Conservation (phyloP, 2,329 filamentous ascomycete genomes). For the Aspergillus flavus region DNA sequence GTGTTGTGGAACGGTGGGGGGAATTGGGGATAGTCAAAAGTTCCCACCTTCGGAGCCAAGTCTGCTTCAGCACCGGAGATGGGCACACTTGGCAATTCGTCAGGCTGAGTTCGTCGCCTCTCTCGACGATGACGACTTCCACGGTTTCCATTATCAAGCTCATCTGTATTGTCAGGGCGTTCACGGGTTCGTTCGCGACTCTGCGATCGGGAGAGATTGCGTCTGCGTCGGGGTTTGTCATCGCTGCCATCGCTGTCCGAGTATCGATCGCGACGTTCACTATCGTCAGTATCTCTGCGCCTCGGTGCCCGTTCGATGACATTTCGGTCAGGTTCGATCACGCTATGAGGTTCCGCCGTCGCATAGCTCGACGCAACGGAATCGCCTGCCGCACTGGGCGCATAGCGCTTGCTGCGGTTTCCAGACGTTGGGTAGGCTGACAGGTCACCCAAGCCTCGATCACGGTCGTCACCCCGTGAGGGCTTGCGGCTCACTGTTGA, state of each 20-base stretch:
- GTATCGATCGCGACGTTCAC: constrained; percentile 24
- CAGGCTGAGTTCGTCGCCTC: constrained; percentile 33
- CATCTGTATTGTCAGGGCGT: constrained; percentile 26
- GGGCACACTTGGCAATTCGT: constrained; percentile 27
- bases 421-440: constrained; percentile 29
- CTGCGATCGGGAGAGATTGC: constrained; percentile 31
- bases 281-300: constrained; percentile 30
- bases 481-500: constrained; percentile 43
- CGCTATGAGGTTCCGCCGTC: constrained; percentile 40
- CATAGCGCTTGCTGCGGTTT: constrained; percentile 29
- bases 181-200: constrained; percentile 27
- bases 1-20: constrained; percentile 35
- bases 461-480: constrained; percentile 51
- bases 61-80: constrained; percentile 28
- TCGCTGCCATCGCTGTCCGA: constrained; percentile 21
- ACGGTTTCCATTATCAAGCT: constrained; percentile 19
- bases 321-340: constrained; percentile 31
- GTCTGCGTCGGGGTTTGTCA: constrained; percentile 20
- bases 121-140: constrained; percentile 25
- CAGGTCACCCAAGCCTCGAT: constrained; percentile 42
- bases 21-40: constrained; percentile 30
- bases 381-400: constrained; percentile 31
- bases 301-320: constrained; percentile 33
- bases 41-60: constrained; percentile 23
- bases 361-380: constrained; percentile 42